phyloP scores from a whole-genome alignment of 179 eudicot genomes.

The Gypsophila paniculata region DNA sequence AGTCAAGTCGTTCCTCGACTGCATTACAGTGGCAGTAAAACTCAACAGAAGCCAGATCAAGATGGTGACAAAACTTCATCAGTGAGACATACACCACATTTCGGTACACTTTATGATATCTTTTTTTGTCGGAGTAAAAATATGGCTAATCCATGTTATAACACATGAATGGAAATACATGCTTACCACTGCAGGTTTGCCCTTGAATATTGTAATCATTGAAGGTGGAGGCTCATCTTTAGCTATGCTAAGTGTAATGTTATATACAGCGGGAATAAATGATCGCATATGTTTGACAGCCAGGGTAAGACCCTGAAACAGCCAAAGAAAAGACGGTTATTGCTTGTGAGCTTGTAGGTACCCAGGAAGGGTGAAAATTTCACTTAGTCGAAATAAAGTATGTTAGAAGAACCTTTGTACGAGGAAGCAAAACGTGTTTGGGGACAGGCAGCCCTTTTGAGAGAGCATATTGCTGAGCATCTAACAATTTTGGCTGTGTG shows the following conservation, averaged over 20 bases:
- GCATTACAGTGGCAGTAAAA: no score
- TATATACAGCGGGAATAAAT: conserved; percentile 72
- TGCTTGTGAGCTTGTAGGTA: not conserved
- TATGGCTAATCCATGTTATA: no score
- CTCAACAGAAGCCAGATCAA: not conserved
- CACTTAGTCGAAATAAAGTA: not conserved
- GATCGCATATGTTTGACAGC: conserved; percentile 68
- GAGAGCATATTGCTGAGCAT: conserved; percentile 67
- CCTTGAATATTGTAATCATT: conserved; percentile 57
- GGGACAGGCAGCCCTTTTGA: conserved; percentile 64
- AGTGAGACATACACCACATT: not conserved
- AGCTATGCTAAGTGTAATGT: conserved; percentile 57
- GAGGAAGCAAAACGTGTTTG: conserved; percentile 70
- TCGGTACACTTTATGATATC: no score
- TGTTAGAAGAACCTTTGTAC: conserved; percentile 57
- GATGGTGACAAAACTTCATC: not conserved
- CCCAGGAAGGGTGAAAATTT: not conserved
- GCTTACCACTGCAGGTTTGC: conserved; percentile 65
- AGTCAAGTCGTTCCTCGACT: no score
- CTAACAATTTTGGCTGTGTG: conserved; percentile 62
- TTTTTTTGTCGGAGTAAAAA: no score
- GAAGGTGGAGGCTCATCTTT: conserved; percentile 54
- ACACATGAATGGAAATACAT: not conserved
- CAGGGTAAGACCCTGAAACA: conserved; percentile 61
- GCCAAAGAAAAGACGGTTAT: conserved; percentile 1